Evolutionary conservation across 2,329 filamentous ascomycete species (phyloP).

Genomic region (Exophiala sideris): DNA sequence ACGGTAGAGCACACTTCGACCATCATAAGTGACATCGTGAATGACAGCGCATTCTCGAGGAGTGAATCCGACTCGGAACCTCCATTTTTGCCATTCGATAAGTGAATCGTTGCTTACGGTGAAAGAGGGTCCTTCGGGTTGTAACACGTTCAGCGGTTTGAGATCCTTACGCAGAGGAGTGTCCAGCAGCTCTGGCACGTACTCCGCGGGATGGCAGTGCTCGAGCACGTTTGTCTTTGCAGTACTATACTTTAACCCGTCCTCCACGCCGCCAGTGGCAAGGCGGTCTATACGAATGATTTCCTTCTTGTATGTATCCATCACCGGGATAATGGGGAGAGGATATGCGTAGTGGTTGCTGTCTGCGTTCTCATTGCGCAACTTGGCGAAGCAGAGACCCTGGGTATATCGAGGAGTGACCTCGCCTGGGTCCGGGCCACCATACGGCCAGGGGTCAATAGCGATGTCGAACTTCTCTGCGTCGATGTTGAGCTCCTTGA

Average conservation of each 20-base stretch:
- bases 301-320: constrained; percentile 54
- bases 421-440: constrained; percentile 48
- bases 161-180: constrained; percentile 49
- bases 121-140: constrained; percentile 68
- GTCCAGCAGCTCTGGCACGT: constrained; percentile 50
- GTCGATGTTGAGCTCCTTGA: constrained; percentile 52
- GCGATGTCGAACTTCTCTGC: constrained; percentile 52
- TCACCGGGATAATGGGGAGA: constrained; percentile 56
- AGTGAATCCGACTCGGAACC: constrained; percentile 64
- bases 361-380: constrained; percentile 48
- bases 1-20: constrained; percentile 63
- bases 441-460: constrained; percentile 57
- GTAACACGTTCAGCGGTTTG: constrained; percentile 70
- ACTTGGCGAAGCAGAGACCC: constrained; percentile 52
- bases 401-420: constrained; percentile 55
- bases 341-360: constrained; percentile 63
- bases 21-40: constrained; percentile 68
- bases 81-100: constrained; percentile 65
- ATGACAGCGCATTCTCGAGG: constrained; percentile 67
- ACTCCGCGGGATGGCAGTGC: constrained; percentile 53
- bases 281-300: constrained; percentile 58
- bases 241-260: constrained; percentile 44
- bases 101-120: constrained; percentile 49
- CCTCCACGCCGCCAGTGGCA: constrained; percentile 49
- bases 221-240: constrained; percentile 47